These are phyloP conservation scores for Curvularia hawaiiensis DNA, from an alignment of 2,329 filamentous ascomycete genomes.

Conservation along the genomic window DNA sequence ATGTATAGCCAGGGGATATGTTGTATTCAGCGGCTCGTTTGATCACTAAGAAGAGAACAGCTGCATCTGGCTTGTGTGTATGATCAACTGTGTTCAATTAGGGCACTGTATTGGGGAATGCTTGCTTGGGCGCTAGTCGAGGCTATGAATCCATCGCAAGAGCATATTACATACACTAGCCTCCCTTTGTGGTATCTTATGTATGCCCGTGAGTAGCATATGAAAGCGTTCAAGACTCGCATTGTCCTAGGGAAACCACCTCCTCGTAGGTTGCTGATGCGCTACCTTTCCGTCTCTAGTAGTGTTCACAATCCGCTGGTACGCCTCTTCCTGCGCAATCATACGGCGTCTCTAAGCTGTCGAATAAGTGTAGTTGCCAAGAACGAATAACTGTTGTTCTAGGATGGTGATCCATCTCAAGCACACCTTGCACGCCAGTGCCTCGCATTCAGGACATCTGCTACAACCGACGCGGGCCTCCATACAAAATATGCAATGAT, in stretches of 20 bases:
- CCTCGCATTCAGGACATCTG: conserved; percentile 21
- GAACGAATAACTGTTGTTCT: conserved; percentile 4
- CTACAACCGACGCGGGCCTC: background rate
- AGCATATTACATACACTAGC: too few relatives aligned
- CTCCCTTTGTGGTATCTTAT: background rate
- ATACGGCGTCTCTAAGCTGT: conserved; percentile 1
- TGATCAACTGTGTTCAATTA: background rate
- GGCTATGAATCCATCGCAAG: background rate
- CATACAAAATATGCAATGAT: conserved; percentile 22
- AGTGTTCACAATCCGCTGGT: background rate
- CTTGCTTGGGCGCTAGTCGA: background rate
- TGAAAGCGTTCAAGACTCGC: background rate
- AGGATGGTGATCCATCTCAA: conserved; percentile 1
- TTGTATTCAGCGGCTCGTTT: background rate
- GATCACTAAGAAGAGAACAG: background rate
- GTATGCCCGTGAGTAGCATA: background rate
- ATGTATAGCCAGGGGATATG: background rate
- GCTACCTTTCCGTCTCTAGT: too few relatives aligned
- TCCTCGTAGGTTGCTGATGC: background rate
- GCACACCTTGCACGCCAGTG: conserved; percentile 19
- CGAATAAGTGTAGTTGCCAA: background rate
- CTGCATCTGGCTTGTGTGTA: background rate
- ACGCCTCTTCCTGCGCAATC: background rate
- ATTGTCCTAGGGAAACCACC: background rate
- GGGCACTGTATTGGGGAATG: background rate